Conservation (phyloP, 1,284 basidiomycete species). For the Leucoagaricus sp. region DNA sequence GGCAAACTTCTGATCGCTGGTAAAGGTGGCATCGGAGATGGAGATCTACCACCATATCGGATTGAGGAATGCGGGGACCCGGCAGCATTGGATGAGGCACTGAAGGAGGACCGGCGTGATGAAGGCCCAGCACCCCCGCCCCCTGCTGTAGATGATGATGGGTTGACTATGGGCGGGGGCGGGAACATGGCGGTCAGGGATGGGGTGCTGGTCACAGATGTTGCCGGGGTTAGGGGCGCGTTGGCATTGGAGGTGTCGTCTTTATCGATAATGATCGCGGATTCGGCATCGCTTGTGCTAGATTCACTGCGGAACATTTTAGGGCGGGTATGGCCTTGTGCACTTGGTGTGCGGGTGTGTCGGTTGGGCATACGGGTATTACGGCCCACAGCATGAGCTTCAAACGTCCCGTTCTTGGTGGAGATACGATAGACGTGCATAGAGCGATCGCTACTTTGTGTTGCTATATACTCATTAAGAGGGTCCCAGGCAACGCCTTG, state of each 20-base stretch:
- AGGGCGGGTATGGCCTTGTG: conserved; percentile 51
- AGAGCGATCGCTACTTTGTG: conserved; percentile 89
- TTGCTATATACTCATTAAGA: conserved; percentile 91
- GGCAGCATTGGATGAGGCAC: conserved; percentile 71
- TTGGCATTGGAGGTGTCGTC: conserved; percentile 25
- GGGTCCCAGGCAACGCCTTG: conserved; percentile 98
- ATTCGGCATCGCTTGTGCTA: conserved; percentile 74
- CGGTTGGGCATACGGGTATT: conserved; percentile 73
- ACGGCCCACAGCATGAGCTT: conserved; percentile 83
- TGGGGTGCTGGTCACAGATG: conserved; percentile 44
- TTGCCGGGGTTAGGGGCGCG: conserved; percentile 64
- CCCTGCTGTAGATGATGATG: neutral
- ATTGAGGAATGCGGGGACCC: conserved; percentile 66
- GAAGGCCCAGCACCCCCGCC: conserved; percentile 46
- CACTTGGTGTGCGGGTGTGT: conserved; percentile 67
- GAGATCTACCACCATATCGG: conserved; percentile 74
- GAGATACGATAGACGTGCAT: conserved; percentile 88
- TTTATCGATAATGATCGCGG: conserved; percentile 41
- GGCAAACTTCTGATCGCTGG: conserved; percentile 79
- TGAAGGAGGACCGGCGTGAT: conserved; percentile 88
- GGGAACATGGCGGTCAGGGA: conserved; percentile 71
- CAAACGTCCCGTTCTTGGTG: conserved; percentile 76
- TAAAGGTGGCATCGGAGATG: conserved; percentile 88
- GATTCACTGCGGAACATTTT: conserved; percentile 68
- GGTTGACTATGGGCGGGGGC: conserved; percentile 52